A percentile compares a stretch with the other conserved stretches of the same genome.
Conservation (phyloP, 2,329 filamentous ascomycete genomes). For the Penicillium sclerotigenum region DNA sequence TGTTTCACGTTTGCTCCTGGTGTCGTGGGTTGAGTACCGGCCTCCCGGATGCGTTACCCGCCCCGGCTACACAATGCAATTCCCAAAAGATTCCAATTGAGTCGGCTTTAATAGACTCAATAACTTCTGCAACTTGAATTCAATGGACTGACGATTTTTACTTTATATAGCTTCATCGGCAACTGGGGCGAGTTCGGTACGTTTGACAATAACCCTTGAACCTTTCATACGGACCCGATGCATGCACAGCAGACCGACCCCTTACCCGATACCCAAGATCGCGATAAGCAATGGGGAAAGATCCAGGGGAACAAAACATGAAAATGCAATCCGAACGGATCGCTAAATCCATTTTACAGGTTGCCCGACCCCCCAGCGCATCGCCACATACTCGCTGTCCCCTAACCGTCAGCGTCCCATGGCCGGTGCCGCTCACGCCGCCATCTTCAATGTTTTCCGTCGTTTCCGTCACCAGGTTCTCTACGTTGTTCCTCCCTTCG, state of each 20-base stretch:
- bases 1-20: conserved; percentile 1
- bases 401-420: conserved; percentile 87
- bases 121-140: background rate
- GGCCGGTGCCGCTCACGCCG: conserved; percentile 71
- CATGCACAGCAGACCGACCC: conserved; percentile 7
- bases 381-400: conserved; percentile 70
- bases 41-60: conserved; percentile 22
- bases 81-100: background rate
- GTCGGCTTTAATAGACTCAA: background rate
- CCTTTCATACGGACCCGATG: conserved; percentile 12
- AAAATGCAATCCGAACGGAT: background rate
- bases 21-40: conserved; percentile 4
- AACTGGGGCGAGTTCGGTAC: conserved; percentile 73
- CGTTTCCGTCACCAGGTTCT: conserved; percentile 82
- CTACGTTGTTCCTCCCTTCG: conserved; percentile 77
- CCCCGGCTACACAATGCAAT: conserved; percentile 10
- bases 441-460: conserved; percentile 94
- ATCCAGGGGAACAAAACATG: background rate
- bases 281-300: background rate
- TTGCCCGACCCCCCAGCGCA: conserved; percentile 51
- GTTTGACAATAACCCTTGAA: conserved; percentile 42
- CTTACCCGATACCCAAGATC: background rate
- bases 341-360: conserved; percentile 20
- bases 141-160: conserved; percentile 24
- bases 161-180: conserved; percentile 62